Base-by-base conservation (phyloP, 2,329 filamentous ascomycete species). In the Cladosporium sphaerospermum region DNA sequence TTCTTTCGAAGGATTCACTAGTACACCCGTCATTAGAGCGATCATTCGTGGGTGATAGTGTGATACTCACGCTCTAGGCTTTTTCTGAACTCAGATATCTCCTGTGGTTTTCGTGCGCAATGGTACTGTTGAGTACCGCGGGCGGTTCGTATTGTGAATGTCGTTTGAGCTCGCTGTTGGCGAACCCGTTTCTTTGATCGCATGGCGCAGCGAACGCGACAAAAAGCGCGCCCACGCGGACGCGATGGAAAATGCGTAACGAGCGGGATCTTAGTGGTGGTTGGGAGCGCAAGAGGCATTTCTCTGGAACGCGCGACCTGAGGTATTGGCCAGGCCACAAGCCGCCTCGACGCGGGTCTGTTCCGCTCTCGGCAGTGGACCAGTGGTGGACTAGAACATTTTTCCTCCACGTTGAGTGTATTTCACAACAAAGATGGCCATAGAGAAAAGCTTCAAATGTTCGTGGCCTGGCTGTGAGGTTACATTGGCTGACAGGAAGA, bases 41-140 rank as follows among this genome's bases (percentile, higher is more conserved):
- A 45, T 13, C 43, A 45, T 45, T 4, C 43, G n/a, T 36, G 43
- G n/a, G 43, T 11, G 43, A 45, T 45, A 16, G 43, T 45, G 28
- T 45, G 43, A 34, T 45, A 45, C 43, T 45, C 28, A 45, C 43
- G 28, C 43, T 45, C 43, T 34, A 45, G 19, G 43, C 43, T 45
- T 31, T 45, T 16, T 45, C 8, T 16, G 9, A 45, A 16, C 43
- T 45, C 43, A 10, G 28, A 45, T 36, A 34, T 36, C 18, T 45
- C 43, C 43, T 45, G 31, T 45, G 43, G 43, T 10, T 45, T 45
- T 18, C 43, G 43, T 34, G 43, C 43, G 28, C 43, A 45, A 45
- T 45, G 43, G 43, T 45, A 45, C 43, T 36, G 43, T 45, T 45
- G 43, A 45, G 33, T 16, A 36, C 43, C 43, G 43, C 43, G 31